Base-by-base conservation (phyloP, 2,329 filamentous ascomycete species). In the Cercospora beticola region DNA sequence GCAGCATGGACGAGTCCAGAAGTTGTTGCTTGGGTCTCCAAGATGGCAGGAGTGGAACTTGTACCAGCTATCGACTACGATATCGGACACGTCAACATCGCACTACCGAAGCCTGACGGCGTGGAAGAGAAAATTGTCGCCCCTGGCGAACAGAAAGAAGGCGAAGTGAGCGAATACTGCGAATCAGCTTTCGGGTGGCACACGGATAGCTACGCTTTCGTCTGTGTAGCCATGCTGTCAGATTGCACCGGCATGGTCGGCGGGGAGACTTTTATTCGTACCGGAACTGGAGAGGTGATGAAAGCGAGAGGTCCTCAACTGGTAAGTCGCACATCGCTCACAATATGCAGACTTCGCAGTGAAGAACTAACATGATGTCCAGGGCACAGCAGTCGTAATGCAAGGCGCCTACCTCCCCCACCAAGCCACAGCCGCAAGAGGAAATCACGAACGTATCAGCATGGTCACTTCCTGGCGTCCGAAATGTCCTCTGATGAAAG, bases 361-460 rank as follows among this genome's bases (percentile, higher is more conserved):
- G 10, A 10, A 23, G 8, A 28, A 49, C 23, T 49, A 8, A 46
- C 36, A 30, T 31, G 14, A 14, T 2, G 7, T 58, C 26, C 72
- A 89, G 86, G 88, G 87, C 16, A 87, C 83, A 62, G 88, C 86
- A 3, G 86, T 90, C 1, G 82, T 90, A n/a, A 81, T 90, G 52
- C 89, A 91, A 76, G 89, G 89, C 16, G 83, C 88, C 23, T 90
- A 90, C 78, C 88, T 91, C 69, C 85, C 87, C 70, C 89, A 91
- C 76, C 84, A 87, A 68, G 89, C 88, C 1, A 82, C 89, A 18
- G 85, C 84, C 12, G 86, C 88, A 9, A 78, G 87, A 1, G 87
- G 87, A 18, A 82, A 82, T 4, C 83, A 83, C 26, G 89, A 90
- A 77, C 85, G 88, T 36, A 89, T 91, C 78, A 87, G 83, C 54